Evolutionary conservation across 140 eudicot genomes (phyloP).

Genomic region (Oenanthe javanica): DNA sequence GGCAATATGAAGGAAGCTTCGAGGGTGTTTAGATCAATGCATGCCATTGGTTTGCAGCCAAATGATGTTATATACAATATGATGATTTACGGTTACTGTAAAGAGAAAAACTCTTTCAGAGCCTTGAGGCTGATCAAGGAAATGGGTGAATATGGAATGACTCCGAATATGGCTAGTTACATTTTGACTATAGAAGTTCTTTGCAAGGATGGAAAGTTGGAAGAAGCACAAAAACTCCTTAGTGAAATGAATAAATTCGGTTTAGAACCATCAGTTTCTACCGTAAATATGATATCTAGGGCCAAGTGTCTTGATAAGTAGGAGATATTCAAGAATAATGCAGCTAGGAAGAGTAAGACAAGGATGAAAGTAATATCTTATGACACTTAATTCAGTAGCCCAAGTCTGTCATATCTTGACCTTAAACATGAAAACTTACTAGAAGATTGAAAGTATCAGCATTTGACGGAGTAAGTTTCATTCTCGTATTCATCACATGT

Average conservation of each 20-base stretch:
- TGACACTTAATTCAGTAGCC: background rate
- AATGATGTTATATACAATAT: constrained; percentile 43
- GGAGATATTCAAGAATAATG: background rate
- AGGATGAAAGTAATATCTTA: background rate
- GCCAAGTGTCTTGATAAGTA: background rate
- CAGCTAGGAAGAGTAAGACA: background rate
- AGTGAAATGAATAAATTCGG: constrained; percentile 34
- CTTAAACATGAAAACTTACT: background rate
- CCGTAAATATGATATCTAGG: constrained; percentile 12
- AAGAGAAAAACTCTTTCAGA: constrained; percentile 42
- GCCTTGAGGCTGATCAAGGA: constrained; percentile 41
- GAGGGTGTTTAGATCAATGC: constrained; percentile 34
- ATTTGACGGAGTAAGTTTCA: constrained; percentile 3
- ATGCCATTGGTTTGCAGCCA: constrained; percentile 24
- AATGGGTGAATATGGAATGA: constrained; percentile 37
- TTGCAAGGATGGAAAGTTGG: constrained; percentile 37
- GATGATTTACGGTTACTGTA: constrained; percentile 46
- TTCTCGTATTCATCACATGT: background rate
- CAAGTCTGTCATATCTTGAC: background rate
- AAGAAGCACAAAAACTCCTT: constrained; percentile 31
- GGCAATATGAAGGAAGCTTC: constrained; percentile 56
- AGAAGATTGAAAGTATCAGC: background rate
- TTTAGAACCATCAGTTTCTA: constrained; percentile 25
- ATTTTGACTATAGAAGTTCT: constrained; percentile 33
- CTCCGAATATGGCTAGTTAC: constrained; percentile 41